These are phyloP conservation scores for Trichosporon sp. DNA, from an alignment of 1,284 basidiomycete species.

Conservation along the genomic window DNA sequence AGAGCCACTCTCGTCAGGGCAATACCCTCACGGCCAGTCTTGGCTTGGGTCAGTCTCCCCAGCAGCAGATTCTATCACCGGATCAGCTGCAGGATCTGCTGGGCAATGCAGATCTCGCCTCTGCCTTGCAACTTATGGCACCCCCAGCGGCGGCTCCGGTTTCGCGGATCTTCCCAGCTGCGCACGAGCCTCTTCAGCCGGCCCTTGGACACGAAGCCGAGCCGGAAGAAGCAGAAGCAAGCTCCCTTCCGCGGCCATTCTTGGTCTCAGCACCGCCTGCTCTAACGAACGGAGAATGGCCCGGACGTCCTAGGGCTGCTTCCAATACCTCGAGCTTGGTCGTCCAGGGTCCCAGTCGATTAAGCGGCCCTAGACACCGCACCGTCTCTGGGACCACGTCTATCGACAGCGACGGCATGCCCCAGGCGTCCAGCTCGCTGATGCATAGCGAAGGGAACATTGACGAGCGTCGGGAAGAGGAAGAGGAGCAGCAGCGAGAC, in stretches of 20 bases:
- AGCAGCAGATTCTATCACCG: constrained; percentile 24
- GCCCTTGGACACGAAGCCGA: neutral
- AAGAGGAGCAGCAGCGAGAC: constrained; percentile 19
- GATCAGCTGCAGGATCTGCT: constrained; percentile 41
- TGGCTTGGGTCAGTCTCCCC: constrained; percentile 21
- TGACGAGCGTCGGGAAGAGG: constrained; percentile 1
- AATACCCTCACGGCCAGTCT: constrained; percentile 29
- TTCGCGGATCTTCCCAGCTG: neutral
- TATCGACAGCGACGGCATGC: constrained; percentile 16
- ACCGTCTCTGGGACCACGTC: constrained; percentile 2
- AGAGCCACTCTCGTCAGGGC: neutral
- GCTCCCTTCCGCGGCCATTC: constrained; percentile 23
- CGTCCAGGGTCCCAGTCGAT: neutral
- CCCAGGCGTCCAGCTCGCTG: neutral
- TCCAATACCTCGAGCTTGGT: neutral
- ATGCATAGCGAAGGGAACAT: neutral
- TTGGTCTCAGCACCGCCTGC: constrained; percentile 39
- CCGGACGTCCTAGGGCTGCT: constrained; percentile 6
- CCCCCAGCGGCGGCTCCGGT: neutral
- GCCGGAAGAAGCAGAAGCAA: neutral
- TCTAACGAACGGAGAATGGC: constrained; percentile 22
- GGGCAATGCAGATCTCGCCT: constrained; percentile 33
- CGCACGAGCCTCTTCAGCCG: neutral
- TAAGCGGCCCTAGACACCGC: neutral
- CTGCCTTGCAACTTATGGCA: constrained; percentile 33